These are phyloP conservation scores for Magnaporthiopsis rhizophila DNA, from an alignment of 2,329 filamentous ascomycete species.

Conservation along the genomic window DNA sequence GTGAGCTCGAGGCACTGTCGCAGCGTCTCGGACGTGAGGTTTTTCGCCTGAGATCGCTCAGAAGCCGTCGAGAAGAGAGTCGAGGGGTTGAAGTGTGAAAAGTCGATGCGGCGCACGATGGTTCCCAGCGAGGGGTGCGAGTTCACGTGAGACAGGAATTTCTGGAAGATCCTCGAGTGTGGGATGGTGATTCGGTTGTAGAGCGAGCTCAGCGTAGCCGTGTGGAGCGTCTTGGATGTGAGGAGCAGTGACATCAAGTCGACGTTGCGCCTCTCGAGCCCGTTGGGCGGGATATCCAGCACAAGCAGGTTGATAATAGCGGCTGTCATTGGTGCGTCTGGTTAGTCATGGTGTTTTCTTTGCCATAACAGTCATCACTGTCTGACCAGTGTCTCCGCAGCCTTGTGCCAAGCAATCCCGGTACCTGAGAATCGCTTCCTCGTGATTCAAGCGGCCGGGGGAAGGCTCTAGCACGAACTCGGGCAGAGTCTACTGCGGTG, in stretches of 20 bases:
- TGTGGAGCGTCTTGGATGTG: conserved; percentile 67
- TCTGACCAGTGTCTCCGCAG: neutral
- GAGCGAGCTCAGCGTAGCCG: conserved; percentile 64
- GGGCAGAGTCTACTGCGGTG: neutral
- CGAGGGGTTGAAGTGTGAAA: conserved; percentile 78
- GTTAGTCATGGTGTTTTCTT: neutral
- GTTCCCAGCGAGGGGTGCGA: conserved; percentile 62
- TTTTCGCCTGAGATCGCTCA: conserved; percentile 66
- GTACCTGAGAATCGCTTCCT: neutral
- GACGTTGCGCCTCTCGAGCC: conserved; percentile 66
- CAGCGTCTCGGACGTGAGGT: conserved; percentile 67
- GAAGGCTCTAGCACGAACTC: too few relatives aligned
- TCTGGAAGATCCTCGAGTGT: conserved; percentile 75
- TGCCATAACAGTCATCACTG: too few relatives aligned
- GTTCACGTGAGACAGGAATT: conserved; percentile 64
- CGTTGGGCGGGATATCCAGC: conserved; percentile 66
- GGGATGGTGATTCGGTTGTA: conserved; percentile 77
- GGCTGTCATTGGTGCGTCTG: conserved; percentile 35
- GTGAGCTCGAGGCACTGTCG: conserved; percentile 63
- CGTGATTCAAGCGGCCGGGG: too few relatives aligned
- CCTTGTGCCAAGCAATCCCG: neutral
- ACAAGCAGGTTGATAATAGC: conserved; percentile 68
- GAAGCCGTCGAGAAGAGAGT: conserved; percentile 67
- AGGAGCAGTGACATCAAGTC: conserved; percentile 70
- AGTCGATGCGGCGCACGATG: conserved; percentile 71